phyloP scores from a whole-genome alignment of 140 eudicot genomes.

The Artemisia princeps region DNA sequence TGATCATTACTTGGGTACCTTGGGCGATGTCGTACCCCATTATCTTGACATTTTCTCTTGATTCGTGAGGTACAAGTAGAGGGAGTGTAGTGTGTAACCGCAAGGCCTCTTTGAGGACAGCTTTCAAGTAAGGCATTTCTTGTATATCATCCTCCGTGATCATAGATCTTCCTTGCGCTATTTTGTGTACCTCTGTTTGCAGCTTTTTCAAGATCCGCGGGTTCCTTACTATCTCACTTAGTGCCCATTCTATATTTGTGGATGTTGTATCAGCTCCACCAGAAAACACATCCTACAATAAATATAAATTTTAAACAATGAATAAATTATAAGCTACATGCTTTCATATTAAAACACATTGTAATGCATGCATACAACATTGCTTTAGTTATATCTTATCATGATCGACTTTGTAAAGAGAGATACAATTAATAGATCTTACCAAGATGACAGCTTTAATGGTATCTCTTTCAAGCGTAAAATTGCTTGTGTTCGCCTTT shows the following conservation, averaged over 20 bases:
- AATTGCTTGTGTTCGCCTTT: constrained; percentile 15
- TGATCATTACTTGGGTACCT: constrained; percentile 26
- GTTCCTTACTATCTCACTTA: constrained; percentile 28
- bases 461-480: constrained; percentile 21
- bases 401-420: background rate
- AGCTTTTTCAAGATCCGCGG: constrained; percentile 24
- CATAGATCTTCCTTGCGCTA: constrained; percentile 22
- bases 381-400: no score
- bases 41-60: constrained; percentile 25
- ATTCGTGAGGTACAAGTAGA: constrained; percentile 26
- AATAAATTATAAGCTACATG: background rate
- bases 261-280: constrained; percentile 31
- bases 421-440: background rate
- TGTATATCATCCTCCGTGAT: constrained; percentile 25
- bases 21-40: constrained; percentile 31
- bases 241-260: constrained; percentile 29
- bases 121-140: constrained; percentile 25
- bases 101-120: constrained; percentile 28
- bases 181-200: constrained; percentile 17
- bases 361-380: background rate
- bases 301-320: background rate
- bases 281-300: constrained; percentile 31
- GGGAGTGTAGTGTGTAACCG: constrained; percentile 26
- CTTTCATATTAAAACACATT: background rate
- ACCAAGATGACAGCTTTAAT: constrained; percentile 25